Conservation (phyloP, 2,329 filamentous ascomycete species). For the Ophiobolus disseminans region DNA sequence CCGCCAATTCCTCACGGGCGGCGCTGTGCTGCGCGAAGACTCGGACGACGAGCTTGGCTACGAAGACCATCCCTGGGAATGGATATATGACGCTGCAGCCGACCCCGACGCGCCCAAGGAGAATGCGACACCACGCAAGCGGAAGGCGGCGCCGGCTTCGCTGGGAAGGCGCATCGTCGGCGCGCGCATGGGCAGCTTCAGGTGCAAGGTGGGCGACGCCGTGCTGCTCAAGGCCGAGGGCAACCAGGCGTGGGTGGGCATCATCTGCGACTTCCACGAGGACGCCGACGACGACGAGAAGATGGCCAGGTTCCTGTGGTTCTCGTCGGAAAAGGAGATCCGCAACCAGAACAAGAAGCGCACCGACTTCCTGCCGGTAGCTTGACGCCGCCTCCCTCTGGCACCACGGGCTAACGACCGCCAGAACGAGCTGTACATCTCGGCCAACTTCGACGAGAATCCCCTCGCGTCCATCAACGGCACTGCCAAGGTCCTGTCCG, state of each 20-base stretch:
- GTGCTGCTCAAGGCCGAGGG: slow-evolving; percentile 89
- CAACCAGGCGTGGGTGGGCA: slow-evolving; percentile 89
- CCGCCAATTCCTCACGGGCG: slow-evolving; percentile 60
- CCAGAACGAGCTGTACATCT: slow-evolving; percentile 91
- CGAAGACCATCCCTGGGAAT: slow-evolving; percentile 60
- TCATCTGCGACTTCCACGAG: slow-evolving; percentile 83
- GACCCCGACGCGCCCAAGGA: slow-evolving; percentile 24
- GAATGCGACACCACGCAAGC: slow-evolving; percentile 41
- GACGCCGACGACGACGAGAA: slow-evolving; percentile 67
- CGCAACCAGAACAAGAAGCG: slow-evolving; percentile 83
- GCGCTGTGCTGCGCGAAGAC: slow-evolving; percentile 74
- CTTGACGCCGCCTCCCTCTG: slow-evolving; percentile 16
- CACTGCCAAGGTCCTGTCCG: slow-evolving; percentile 81
- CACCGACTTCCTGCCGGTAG: slow-evolving; percentile 74
- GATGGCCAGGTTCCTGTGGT: slow-evolving; percentile 93
- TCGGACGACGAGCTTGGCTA: slow-evolving; percentile 82
- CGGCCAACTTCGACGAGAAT: slow-evolving; percentile 85
- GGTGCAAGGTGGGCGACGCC: slow-evolving; percentile 80
- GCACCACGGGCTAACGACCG: slow-evolving; percentile 18
- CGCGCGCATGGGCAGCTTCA: slow-evolving; percentile 80
- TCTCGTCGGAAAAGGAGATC: slow-evolving; percentile 89
- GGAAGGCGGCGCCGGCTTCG: slow-evolving; percentile 32
- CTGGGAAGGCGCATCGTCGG: slow-evolving; percentile 69
- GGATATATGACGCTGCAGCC: slow-evolving; percentile 60
- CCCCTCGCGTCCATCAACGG: slow-evolving; percentile 89